Evolutionary conservation across 2,329 filamentous ascomycete genomes (phyloP), one percentile per base, ranked within the genome.

Genomic region (Epichloe bromicola): DNA sequence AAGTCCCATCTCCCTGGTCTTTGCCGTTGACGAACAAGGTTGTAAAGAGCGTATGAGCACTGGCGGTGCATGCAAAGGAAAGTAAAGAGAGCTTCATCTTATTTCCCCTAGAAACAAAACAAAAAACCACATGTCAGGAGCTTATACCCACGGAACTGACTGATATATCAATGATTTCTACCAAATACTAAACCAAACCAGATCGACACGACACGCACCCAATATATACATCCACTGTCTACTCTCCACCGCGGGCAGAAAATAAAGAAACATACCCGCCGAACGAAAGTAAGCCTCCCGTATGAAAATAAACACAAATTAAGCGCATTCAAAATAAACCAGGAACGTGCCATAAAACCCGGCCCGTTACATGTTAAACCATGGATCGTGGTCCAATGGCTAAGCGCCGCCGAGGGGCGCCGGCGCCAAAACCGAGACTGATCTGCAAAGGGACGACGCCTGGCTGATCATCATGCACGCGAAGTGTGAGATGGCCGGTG

Each of bases 1-100:
- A 88, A 26, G 80, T 83, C 33, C 79, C 85, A 60, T 86, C 80
- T 54, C 85, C 85, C 65, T 88, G 80, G 58, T 76, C 74, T 46
- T 74, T 66, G 53, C 76, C 76, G 58, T 85, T 71, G 57, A 86
- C 66, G 57, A 75, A 82, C 46, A 86, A 68, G 4, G 76, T 83
- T 1, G 80, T 82, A 61, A 86, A 78, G 46, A 78, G 63, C 5
- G 81, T 84, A 60, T 86, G 82, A 41, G 77, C 78, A 46, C 61
- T 63, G 20, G 65, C 66, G n/a, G 62, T 54, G 14, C 64, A 59
- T 49, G 67, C 67, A 49, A 76, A 54, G 49, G 62, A 65, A 46
- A 71, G 55, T 11, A 63, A 52, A 48, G 62, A 43, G 48, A 64
- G 59, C 52, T 63, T 67, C 66, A 70, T 75, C 70, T 4, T 41